Evolutionary conservation across 164 flowering plant species (phyloP).

Genomic region (Vitis amurensis): DNA sequence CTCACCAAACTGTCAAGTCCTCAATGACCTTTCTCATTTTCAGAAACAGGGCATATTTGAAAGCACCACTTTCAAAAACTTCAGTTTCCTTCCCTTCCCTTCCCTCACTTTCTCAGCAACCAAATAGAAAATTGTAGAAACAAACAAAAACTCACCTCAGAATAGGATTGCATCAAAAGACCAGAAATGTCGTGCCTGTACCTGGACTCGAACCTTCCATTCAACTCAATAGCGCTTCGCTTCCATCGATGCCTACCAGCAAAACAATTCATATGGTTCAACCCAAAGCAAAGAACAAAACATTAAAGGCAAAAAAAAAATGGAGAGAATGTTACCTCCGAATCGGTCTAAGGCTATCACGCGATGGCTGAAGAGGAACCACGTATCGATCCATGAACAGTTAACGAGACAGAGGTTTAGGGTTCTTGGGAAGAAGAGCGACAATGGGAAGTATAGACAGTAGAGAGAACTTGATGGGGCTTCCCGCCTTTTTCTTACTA

Average conservation of each 20-base stretch:
- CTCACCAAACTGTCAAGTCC: too few species aligned
- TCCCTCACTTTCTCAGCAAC: too few species aligned
- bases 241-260: constrained; percentile 43
- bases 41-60: too few species aligned
- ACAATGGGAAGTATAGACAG: too few species aligned
- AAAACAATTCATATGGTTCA: not conserved
- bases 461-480: too few species aligned
- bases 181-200: constrained; percentile 45
- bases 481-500: too few species aligned
- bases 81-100: too few species aligned
- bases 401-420: too few species aligned
- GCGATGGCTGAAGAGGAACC: constrained; percentile 3
- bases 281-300: not conserved
- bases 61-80: too few species aligned
- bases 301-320: too few species aligned
- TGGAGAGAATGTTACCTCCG: not conserved
- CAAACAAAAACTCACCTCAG: constrained; percentile 34
- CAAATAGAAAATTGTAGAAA: not conserved
- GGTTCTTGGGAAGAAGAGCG: too few species aligned
- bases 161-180: constrained; percentile 47
- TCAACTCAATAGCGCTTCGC: constrained; percentile 41
- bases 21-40: too few species aligned
- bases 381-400: not conserved
- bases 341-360: constrained; percentile 5
- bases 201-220: constrained; percentile 41